Evolutionary conservation across 2,329 filamentous ascomycete genomes (phyloP), one percentile per base, ranked within the genome.

Genomic region (Orbilia oligospora): DNA sequence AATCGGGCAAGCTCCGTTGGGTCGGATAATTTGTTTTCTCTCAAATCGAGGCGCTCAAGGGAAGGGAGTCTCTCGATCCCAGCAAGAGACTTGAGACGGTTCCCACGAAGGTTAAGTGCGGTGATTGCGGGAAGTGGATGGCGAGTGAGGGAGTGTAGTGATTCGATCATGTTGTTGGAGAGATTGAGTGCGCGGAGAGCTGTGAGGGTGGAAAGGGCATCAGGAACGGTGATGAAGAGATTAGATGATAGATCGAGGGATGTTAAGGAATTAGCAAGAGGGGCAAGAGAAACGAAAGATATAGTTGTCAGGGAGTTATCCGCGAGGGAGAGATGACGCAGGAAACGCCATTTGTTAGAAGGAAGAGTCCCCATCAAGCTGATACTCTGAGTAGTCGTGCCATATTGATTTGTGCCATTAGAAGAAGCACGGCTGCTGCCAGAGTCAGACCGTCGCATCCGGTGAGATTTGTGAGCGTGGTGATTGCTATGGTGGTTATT

Each of bases 81-180:
- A 33, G 93, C 93, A 76, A 99, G 89, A 1, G 94, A 97, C 75
- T 90, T 89, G 76, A 99, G 88, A 55, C 94, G 90, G 84, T 99
- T 99, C 63, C 90, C 93, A 72, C 95, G 91, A 70, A 99, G 88
- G 83, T 98, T 98, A 72, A 99, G 87, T 0, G 94, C 94, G 0
- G 93, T 97, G 80, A 99, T 97, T 20, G 96, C 95, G 30, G 96
- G 95, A 4, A 99, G 88, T 12, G 96, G 93, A 82, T 92, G 96
- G 80, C 92, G 90, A 1, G 91, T 91, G 49, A 99, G 87, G 1
- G 95, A 97, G 82, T 97, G 92, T 71, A 99, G 87, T 16, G 94
- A 96, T 81, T 95, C 93, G 80, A 99, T 98, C 94, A 98, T 97
- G 87, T 95, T 98, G 82, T 97, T 92, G 3, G 95, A 97, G 27